Percentiles rank a stretch among this genome's conserved stretches.
phyloP scores from a whole-genome alignment of 306 rosid genomes.

The Aeschynomene evenia region DNA sequence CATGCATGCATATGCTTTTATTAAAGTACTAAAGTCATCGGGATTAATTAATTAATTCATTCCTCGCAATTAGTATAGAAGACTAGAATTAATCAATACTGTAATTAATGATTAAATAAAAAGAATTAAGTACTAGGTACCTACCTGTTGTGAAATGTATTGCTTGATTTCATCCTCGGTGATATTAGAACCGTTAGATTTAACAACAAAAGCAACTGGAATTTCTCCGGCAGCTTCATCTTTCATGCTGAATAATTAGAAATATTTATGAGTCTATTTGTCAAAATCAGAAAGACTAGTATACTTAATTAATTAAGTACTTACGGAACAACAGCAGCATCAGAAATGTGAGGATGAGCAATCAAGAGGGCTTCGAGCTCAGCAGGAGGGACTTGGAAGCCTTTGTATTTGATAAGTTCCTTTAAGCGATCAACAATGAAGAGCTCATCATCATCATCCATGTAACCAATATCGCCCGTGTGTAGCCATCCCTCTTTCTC shows the following conservation, averaged over 20 bases:
- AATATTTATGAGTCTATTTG: too few species aligned
- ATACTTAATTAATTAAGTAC: too few species aligned
- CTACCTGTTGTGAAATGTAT: slow-evolving; percentile 80
- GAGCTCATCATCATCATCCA: slow-evolving; percentile 64
- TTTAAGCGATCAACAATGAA: slow-evolving; percentile 81
- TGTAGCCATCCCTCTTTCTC: slow-evolving; percentile 78
- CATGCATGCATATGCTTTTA: neutral
- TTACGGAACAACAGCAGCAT: slow-evolving; percentile 82
- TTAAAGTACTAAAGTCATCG: neutral
- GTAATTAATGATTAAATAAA: neutral
- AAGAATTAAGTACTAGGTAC: too few species aligned
- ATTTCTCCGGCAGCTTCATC: slow-evolving; percentile 85
- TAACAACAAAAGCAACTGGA: slow-evolving; percentile 83
- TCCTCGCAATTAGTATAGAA: too few species aligned
- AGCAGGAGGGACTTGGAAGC: slow-evolving; percentile 88
- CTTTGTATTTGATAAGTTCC: slow-evolving; percentile 85
- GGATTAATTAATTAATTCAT: neutral
- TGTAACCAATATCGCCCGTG: slow-evolving; percentile 75
- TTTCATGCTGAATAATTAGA: slow-evolving; percentile 70
- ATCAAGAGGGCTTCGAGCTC: slow-evolving; percentile 78
- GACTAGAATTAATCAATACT: too few species aligned
- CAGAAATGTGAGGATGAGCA: slow-evolving; percentile 62
- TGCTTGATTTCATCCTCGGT: slow-evolving; percentile 71
- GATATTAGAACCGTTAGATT: slow-evolving; percentile 59
- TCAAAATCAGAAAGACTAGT: too few species aligned